Percentiles rank a stretch among this genome's conserved stretches.
phyloP scores from a whole-genome alignment of 768 basidiomycete species.

The Xerocomus potaroensis region DNA sequence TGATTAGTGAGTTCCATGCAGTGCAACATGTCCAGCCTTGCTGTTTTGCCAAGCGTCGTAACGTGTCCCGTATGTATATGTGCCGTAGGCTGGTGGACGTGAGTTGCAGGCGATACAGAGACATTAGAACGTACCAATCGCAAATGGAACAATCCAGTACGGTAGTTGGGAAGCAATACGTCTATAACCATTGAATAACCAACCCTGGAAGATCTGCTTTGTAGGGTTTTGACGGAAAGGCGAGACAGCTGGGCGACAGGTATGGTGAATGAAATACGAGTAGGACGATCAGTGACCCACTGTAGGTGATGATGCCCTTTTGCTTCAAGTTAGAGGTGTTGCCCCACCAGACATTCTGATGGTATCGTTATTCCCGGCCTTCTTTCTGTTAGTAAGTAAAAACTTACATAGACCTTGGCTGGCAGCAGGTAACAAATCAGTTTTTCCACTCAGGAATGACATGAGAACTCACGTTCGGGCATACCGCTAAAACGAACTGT shows the following conservation, averaged over 20 bases:
- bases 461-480: constrained; percentile 67
- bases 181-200: constrained; percentile 84
- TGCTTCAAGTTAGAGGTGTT: constrained; percentile 63
- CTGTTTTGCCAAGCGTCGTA: constrained; percentile 66
- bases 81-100: constrained; percentile 56
- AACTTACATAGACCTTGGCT: constrained; percentile 83
- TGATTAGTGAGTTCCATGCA: constrained; percentile 27
- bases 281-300: constrained; percentile 44
- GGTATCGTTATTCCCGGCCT: constrained; percentile 2
- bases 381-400: background rate
- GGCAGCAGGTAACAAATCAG: constrained; percentile 7
- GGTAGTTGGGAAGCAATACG: constrained; percentile 69
- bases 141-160: constrained; percentile 78
- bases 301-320: constrained; percentile 76
- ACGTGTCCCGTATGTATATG: constrained; percentile 76
- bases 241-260: constrained; percentile 57
- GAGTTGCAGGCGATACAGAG: background rate
- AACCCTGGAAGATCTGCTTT: constrained; percentile 64
- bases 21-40: constrained; percentile 74
- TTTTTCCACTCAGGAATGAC: background rate
- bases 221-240: constrained; percentile 75
- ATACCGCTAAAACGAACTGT: constrained; percentile 66
- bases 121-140: constrained; percentile 53
- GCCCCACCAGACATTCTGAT: constrained; percentile 90
- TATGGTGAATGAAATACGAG: background rate